phyloP scores from a whole-genome alignment of 164 flowering plant genomes.

The Vitis vinifera region ASM3070453v1 NC_081807.1:5375501-5376000 shows the following conservation, averaged over 20 bases:
- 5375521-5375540: conserved; percentile 5
- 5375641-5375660: neutral
- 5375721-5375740: conserved; percentile 17
- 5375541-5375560: neutral
- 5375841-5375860: conserved; percentile 50
- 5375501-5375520: neutral
- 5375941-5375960: no score
- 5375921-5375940: no score
- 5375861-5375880: conserved; percentile 34
- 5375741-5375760: no score
- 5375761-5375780: neutral
- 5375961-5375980: conserved; percentile 28
- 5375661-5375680: conserved; percentile 18
- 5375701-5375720: conserved; percentile 50
- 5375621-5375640: conserved; percentile 2
- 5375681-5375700: conserved; percentile 55
- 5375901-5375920: no score
- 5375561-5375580: neutral
- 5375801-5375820: conserved; percentile 37
- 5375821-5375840: conserved; percentile 59
- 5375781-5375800: neutral
- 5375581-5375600: conserved; percentile 4
- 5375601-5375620: conserved; percentile 2
- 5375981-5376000: conserved; percentile 29
- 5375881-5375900: conserved; percentile 4